A percentile compares a stretch with the other conserved stretches of the same genome.
Conservation (phyloP, 768 basidiomycete genomes). For the Lactarius sanguifluus region DNA sequence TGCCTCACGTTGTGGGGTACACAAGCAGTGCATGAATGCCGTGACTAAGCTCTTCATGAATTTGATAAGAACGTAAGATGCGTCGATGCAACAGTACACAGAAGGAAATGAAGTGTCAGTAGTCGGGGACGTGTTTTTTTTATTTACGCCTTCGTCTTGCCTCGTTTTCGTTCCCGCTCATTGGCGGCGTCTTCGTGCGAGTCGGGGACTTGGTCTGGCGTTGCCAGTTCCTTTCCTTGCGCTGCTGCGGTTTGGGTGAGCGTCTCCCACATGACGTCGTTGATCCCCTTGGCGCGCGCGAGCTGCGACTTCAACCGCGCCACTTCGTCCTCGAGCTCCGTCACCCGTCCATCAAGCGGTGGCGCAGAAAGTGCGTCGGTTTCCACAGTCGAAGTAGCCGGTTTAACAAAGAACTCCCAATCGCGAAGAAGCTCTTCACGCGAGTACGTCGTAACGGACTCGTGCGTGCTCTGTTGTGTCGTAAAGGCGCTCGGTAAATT, state of each 20-base stretch:
- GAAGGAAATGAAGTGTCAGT: slow-evolving; percentile 7
- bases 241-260: slow-evolving; percentile 65
- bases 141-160: slow-evolving; percentile 25
- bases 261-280: slow-evolving; percentile 91
- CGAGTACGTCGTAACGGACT: slow-evolving; percentile 42
- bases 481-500: slow-evolving; percentile 6
- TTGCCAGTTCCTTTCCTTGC: slow-evolving; percentile 35
- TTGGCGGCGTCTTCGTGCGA: slow-evolving; percentile 18
- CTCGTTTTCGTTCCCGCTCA: slow-evolving; percentile 25
- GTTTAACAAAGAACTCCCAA: slow-evolving; percentile 62
- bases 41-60: slow-evolving; percentile 15
- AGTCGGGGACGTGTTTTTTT: slow-evolving; percentile 7
- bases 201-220: slow-evolving; percentile 14
- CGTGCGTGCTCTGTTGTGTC: slow-evolving; percentile 31
- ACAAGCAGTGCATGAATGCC: slow-evolving; percentile 20
- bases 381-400: slow-evolving; percentile 32
- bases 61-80: slow-evolving; percentile 8
- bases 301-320: slow-evolving; percentile 64
- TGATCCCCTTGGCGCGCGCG: slow-evolving; percentile 83
- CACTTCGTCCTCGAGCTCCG: slow-evolving; percentile 74
- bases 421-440: slow-evolving; percentile 61
- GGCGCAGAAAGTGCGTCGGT: slow-evolving; percentile 36
- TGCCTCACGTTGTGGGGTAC: background rate
- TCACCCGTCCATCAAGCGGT: slow-evolving; percentile 54
- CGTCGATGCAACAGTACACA: slow-evolving; percentile 1